Conservation (phyloP, 2,329 filamentous ascomycete genomes). For the Trichocomaceae sp. region DNA sequence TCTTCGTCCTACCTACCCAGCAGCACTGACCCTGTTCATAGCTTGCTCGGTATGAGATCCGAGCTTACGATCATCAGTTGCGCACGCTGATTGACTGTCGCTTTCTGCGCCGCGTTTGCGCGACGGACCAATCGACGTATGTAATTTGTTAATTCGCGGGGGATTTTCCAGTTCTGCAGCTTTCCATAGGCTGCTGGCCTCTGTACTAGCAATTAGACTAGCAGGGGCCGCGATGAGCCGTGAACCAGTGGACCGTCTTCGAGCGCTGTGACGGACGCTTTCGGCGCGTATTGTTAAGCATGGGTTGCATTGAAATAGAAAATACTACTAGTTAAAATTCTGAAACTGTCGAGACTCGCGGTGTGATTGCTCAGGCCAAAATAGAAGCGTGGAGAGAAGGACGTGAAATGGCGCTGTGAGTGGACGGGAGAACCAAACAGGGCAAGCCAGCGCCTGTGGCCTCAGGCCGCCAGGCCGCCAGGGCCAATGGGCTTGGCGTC, state of each 20-base stretch:
- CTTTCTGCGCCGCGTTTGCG: background rate
- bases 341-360: constrained; percentile 18
- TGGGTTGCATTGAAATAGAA: constrained; percentile 22
- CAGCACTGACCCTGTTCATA: background rate
- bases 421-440: no score
- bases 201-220: background rate
- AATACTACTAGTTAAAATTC: no score
- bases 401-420: background rate
- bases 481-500: background rate
- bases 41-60: constrained; percentile 8
- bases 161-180: background rate
- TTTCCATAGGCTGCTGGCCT: background rate
- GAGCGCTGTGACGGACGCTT: constrained; percentile 19
- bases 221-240: background rate
- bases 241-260: constrained; percentile 2
- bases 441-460: background rate
- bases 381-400: no score
- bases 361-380: constrained; percentile 5
- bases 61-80: background rate
- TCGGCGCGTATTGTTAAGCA: constrained; percentile 23
- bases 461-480: background rate
- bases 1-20: background rate
- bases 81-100: constrained; percentile 3
- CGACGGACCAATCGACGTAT: background rate
- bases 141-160: background rate